Conservation (phyloP, 305 asterid genomes). For the Solanum chacoense region DNA sequence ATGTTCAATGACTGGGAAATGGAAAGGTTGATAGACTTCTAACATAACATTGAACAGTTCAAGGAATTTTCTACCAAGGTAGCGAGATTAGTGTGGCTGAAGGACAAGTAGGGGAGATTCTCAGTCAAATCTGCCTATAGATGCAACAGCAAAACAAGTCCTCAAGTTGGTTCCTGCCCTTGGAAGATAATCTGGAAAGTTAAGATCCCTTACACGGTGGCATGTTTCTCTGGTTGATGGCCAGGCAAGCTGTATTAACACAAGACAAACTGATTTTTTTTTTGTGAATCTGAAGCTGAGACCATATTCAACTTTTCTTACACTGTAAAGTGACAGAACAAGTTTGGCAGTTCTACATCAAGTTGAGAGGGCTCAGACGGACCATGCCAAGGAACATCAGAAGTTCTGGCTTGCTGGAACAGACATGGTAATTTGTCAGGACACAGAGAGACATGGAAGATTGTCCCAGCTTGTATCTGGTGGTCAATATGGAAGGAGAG, state of each 20-base stretch:
- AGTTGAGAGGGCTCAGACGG: background rate
- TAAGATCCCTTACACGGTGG: background rate
- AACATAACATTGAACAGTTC: background rate
- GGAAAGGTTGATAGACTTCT: background rate
- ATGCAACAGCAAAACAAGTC: background rate
- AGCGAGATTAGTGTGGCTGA: background rate
- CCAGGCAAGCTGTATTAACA: background rate
- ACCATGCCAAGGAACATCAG: background rate
- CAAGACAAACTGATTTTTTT: background rate
- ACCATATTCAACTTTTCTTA: background rate
- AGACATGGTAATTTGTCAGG: background rate
- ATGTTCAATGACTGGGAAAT: background rate
- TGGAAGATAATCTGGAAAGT: background rate
- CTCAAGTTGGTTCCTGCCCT: background rate
- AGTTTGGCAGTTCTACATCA: background rate
- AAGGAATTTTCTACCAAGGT: background rate
- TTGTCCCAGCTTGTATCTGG: background rate
- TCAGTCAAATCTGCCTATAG: background rate
- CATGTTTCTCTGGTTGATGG: background rate
- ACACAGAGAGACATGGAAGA: background rate
- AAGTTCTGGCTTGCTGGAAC: background rate
- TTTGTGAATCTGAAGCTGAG: background rate
- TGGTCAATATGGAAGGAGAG: background rate
- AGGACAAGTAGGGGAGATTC: background rate
- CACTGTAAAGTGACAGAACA: background rate